A percentile compares a stretch with the other conserved stretches of the same genome.
Evolutionary conservation across 1,139 yeast genomes (phyloP).

Genomic region (Zygotorulaspora mrakii): DNA sequence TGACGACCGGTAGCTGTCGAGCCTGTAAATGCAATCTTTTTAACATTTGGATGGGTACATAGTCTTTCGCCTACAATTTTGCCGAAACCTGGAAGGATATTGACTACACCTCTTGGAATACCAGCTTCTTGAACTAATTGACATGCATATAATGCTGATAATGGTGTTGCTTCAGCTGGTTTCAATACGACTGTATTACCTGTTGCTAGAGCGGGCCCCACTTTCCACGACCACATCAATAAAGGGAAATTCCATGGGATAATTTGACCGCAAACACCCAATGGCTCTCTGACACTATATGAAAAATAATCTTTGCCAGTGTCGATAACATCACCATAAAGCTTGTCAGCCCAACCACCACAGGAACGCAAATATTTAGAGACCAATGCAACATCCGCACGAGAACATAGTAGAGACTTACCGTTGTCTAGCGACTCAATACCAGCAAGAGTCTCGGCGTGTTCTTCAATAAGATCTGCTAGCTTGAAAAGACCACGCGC

Average conservation of each 20-base stretch:
- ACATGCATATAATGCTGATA: constrained; percentile 67
- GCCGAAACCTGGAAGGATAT: constrained; percentile 67
- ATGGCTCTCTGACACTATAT: constrained; percentile 53
- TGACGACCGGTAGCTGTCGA: constrained; percentile 78
- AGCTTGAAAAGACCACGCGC: constrained; percentile 53
- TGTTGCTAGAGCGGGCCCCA: constrained; percentile 78
- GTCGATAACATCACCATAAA: constrained; percentile 61
- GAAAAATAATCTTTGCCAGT: constrained; percentile 52
- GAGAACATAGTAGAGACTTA: constrained; percentile 53
- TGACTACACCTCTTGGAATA: constrained; percentile 76
- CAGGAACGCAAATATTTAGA: constrained; percentile 57
- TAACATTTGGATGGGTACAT: constrained; percentile 56
- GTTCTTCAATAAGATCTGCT: constrained; percentile 57
- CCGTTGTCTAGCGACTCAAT: constrained; percentile 78
- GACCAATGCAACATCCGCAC: constrained; percentile 56
- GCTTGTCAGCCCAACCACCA: constrained; percentile 76
- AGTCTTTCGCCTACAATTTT: constrained; percentile 59
- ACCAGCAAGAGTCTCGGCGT: constrained; percentile 50
- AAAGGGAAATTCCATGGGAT: constrained; percentile 90
- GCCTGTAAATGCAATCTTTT: constrained; percentile 83
- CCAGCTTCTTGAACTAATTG: constrained; percentile 66
- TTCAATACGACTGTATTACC: constrained; percentile 80
- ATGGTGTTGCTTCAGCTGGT: constrained; percentile 80
- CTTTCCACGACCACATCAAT: constrained; percentile 74
- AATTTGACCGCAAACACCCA: constrained; percentile 79